These are phyloP conservation scores for Pythium phragmiticola DNA, from an alignment of 352 stramenopile genomes.

Conservation along the genomic window DNA sequence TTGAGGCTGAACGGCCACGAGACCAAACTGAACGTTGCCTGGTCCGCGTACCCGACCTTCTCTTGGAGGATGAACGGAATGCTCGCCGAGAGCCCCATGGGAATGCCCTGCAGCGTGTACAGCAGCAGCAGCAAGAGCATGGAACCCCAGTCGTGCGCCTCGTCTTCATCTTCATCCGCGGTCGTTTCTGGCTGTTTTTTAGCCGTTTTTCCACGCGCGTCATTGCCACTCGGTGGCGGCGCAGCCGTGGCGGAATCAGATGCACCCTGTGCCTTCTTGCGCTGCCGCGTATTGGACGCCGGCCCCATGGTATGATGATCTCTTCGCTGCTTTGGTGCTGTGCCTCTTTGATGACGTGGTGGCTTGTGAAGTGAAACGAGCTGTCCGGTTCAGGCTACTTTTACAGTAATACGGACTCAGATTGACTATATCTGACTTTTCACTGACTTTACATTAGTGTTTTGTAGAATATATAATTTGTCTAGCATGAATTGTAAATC, in stretches of 20 bases:
- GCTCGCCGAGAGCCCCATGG: constrained; percentile 96
- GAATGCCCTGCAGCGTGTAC: constrained; percentile 99
- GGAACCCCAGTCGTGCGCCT: constrained; percentile 61
- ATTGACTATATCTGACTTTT: too few relatives aligned
- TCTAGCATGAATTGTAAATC: neutral
- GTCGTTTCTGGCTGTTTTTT: constrained; percentile 5
- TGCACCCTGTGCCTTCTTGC: constrained; percentile 12
- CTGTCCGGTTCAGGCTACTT: neutral
- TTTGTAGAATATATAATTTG: neutral
- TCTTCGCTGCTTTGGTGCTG: constrained; percentile 1
- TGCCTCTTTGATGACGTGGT: constrained; percentile 12
- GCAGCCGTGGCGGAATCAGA: neutral
- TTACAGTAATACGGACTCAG: neutral
- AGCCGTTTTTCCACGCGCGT: neutral
- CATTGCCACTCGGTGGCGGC: neutral
- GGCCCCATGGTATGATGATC: constrained; percentile 9
- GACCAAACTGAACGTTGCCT: constrained; percentile 98
- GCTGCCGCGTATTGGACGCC: constrained; percentile 22
- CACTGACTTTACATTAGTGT: too few relatives aligned
- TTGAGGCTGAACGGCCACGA: constrained; percentile 99
- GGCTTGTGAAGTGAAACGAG: constrained; percentile 8
- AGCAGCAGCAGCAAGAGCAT: constrained; percentile 95
- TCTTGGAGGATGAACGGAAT: constrained; percentile 99
- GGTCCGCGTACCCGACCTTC: constrained; percentile 96
- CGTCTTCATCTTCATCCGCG: constrained; percentile 34